phyloP scores from a whole-genome alignment of 2,329 filamentous ascomycete species.

The Cercospora sesami region DNA sequence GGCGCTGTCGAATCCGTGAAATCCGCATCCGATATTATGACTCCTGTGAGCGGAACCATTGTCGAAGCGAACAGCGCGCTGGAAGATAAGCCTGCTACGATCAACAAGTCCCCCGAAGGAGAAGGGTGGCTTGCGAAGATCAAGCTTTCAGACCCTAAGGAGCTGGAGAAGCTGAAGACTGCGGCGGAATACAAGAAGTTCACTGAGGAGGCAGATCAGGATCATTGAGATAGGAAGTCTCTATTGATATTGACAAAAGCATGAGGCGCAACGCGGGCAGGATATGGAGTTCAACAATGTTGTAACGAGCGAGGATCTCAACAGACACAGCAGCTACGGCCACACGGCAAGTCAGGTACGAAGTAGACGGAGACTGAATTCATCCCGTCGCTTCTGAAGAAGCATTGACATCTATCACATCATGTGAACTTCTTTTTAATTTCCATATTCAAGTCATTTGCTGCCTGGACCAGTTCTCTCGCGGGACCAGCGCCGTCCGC shows the following conservation, averaged over 20 bases:
- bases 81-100: constrained; percentile 79
- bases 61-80: constrained; percentile 70
- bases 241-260: neutral
- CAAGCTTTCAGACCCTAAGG: constrained; percentile 66
- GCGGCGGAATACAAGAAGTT: constrained; percentile 75
- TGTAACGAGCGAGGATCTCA: neutral
- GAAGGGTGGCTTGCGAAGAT: constrained; percentile 95
- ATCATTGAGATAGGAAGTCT: neutral
- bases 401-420: neutral
- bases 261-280: neutral
- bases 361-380: neutral
- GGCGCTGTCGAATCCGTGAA: constrained; percentile 98
- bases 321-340: constrained; percentile 3
- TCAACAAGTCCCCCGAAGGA: constrained; percentile 87
- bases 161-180: constrained; percentile 76
- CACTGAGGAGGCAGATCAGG: constrained; percentile 52
- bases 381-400: neutral
- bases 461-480: neutral
- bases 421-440: neutral
- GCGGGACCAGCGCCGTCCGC: neutral
- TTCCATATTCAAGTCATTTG: neutral
- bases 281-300: neutral
- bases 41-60: constrained; percentile 77
- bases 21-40: constrained; percentile 95
- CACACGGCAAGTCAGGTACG: neutral